These are phyloP conservation scores for Colletotrichum karsti DNA, from an alignment of 2,329 filamentous ascomycete species.

Conservation along the genomic window DNA sequence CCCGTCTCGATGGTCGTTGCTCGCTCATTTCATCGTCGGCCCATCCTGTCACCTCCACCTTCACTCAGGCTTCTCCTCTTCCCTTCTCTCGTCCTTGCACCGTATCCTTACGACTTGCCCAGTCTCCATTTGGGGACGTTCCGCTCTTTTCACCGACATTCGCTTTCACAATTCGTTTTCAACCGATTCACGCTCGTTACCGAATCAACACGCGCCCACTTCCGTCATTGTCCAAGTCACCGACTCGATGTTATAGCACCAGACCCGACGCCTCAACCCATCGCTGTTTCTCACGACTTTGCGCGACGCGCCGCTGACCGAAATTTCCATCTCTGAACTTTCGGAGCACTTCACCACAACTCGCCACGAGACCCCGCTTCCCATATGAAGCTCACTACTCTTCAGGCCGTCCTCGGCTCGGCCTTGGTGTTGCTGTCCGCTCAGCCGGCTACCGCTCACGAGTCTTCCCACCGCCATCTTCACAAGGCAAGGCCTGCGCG, in stretches of 20 bases:
- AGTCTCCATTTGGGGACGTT: constrained; percentile 27
- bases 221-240: background rate
- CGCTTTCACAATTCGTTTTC: constrained; percentile 19
- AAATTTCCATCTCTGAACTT: background rate
- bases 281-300: background rate
- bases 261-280: background rate
- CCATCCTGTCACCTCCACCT: constrained; percentile 26
- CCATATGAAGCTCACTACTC: constrained; percentile 62
- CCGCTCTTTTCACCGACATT: constrained; percentile 30
- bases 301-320: constrained; percentile 21
- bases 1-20: constrained; percentile 5
- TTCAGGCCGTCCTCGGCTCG: constrained; percentile 59
- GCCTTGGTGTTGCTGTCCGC: constrained; percentile 56
- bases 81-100: constrained; percentile 26
- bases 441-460: constrained; percentile 46
- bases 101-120: constrained; percentile 26
- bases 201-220: constrained; percentile 14
- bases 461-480: constrained; percentile 49
- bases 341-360: constrained; percentile 21
- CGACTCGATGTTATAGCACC: constrained; percentile 28
- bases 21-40: constrained; percentile 29
- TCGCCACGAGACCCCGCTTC: constrained; percentile 21
- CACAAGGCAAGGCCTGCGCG: constrained; percentile 26
- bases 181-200: constrained; percentile 20
- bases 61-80: constrained; percentile 18